Evolutionary conservation across 345 rosid genomes (phyloP), one percentile per base, ranked within the genome.

Genomic region (Hypericum androsaemum): DNA sequence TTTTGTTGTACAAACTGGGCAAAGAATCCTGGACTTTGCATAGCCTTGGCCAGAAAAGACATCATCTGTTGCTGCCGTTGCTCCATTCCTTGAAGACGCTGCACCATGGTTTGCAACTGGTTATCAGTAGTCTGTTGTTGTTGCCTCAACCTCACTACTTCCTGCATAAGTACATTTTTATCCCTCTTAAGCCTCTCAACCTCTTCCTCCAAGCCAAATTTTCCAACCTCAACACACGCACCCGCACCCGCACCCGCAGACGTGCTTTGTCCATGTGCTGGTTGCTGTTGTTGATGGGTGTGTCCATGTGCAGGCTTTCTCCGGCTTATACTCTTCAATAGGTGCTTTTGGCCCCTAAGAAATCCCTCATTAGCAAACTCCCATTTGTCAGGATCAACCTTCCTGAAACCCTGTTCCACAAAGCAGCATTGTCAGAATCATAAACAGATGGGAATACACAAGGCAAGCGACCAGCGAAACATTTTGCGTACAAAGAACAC

Each of bases 361-460:
- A 92, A 92, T 13, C 95, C 85, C 75, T 90, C 96, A 46, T 87
- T 90, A 0, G 96, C 96, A 61, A 90, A 90, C 68, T 90, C 96
- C 96, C 98, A 90, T 51, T 87, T 79, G 64, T 90, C 98, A 0
- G 96, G 96, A 75, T 90, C 98, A 74, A 92, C 90, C 67, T 92
- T 92, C 42, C 95, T 75, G 60, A 92, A 92, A 44, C 98, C 98
- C 98, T 92, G 85, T 13, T 5, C 32, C 32, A 22, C 32, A 22
- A 22, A 22, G 32, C 32, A 22, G 32, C 32, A 22, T 22, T 4
- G 32, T 22, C 4, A 22, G 32, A 1, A 22, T 22, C 32, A 22
- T 22, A 22, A 22, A 22, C 4, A 4, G 4, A 22, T n/a, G n/a
- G n/a, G n/a, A n/a, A n/a, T n/a, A n/a, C n/a, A n/a, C n/a, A n/a